A percentile compares a stretch with the other conserved stretches of the same genome.
Conservation (phyloP, 192 early-diverging fungal species). For the Linderina pennispora region DNA sequence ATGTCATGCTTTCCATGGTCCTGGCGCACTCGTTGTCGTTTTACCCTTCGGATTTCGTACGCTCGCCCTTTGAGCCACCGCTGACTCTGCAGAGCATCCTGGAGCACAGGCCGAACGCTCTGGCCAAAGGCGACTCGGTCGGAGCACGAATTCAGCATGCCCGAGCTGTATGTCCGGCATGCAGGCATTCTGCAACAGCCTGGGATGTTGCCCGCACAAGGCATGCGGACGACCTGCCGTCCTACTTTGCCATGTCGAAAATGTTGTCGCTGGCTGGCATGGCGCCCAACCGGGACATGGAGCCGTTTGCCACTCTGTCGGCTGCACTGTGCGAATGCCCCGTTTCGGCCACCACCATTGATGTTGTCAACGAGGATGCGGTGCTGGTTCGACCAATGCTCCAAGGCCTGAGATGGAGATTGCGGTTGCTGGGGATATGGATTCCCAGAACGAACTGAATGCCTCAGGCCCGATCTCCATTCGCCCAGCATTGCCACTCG, state of each 20-base stretch:
- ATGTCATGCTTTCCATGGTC: conserved; percentile 1
- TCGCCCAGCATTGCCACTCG: background rate
- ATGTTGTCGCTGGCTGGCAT: conserved; percentile 2
- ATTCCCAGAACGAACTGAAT: too few relatives aligned
- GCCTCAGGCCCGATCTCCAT: background rate
- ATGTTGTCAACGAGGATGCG: background rate
- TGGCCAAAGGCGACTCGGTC: background rate
- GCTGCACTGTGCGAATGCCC: conserved; percentile 3
- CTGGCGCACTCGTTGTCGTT: conserved; percentile 14
- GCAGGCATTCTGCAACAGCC: conserved; percentile 1
- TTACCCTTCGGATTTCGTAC: conserved; percentile 4
- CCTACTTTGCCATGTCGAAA: conserved; percentile 3
- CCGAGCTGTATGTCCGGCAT: conserved; percentile 5
- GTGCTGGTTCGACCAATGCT: too few relatives aligned
- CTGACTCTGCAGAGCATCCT: conserved; percentile 2
- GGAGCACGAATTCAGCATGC: conserved; percentile 1
- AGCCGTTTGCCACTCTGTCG: conserved; percentile 3
- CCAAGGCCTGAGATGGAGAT: background rate
- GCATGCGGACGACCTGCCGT: conserved; percentile 8
- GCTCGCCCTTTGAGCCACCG: conserved; percentile 1
- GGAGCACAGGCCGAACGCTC: background rate
- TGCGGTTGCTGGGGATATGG: background rate
- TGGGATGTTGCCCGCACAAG: background rate
- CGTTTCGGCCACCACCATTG: background rate
- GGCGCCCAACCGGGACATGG: background rate